Evolutionary conservation across 345 rosid genomes (phyloP).

Genomic region (Noccaea caerulescens): DNA sequence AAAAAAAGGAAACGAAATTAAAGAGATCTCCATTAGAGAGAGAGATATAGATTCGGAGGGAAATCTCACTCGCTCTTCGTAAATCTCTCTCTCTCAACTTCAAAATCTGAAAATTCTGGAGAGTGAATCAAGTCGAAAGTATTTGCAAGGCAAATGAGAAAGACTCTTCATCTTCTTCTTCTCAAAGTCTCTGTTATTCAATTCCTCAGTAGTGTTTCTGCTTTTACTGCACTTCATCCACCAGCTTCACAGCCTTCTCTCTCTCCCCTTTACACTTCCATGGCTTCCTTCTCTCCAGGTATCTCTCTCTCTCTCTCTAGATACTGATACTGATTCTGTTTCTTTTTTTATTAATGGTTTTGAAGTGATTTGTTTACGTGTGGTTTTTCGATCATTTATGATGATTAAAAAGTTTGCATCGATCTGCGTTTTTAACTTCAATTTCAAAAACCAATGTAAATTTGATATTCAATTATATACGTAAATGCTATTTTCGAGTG

Average conservation of each 20-base stretch:
- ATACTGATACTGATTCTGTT: background rate
- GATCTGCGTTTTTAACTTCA: conserved; percentile 6
- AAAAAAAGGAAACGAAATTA: conserved; percentile 39
- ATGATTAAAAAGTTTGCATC: background rate
- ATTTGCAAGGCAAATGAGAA: conserved; percentile 37
- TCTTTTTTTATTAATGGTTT: background rate
- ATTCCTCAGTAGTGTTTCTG: conserved; percentile 21
- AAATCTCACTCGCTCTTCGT: conserved; percentile 8
- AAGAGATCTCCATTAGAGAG: conserved; percentile 28
- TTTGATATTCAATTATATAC: background rate
- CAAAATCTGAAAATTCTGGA: conserved; percentile 9
- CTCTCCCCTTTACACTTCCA: conserved; percentile 55
- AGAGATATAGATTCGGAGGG: conserved; percentile 14
- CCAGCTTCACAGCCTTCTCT: conserved; percentile 45
- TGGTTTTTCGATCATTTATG: background rate
- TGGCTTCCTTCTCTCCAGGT: conserved; percentile 83
- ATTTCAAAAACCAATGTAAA: conserved; percentile 12
- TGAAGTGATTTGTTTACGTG: background rate
- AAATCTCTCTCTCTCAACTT: conserved; percentile 13
- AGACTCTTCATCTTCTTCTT: conserved; percentile 30
- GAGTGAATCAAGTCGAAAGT: conserved; percentile 13
- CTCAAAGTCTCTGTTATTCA: conserved; percentile 21
- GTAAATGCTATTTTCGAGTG: conserved; percentile 9
- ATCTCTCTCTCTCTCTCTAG: background rate
- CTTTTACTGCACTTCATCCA: conserved; percentile 37